Conservation (phyloP, 2,329 filamentous ascomycete species). For the Talaromyces sp. region DNA sequence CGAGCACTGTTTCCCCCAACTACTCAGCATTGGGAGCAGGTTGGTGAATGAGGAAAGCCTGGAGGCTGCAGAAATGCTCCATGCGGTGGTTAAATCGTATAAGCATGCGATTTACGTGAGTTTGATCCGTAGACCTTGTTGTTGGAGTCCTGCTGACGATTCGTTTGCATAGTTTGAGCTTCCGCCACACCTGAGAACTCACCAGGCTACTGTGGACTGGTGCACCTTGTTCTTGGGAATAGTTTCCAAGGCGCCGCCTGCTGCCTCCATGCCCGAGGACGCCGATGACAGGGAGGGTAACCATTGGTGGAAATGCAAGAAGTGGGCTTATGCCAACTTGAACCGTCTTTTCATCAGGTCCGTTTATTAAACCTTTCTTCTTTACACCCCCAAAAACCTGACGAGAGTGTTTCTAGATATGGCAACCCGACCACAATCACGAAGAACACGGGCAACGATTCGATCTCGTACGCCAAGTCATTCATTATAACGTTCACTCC, state of each 20-base stretch:
- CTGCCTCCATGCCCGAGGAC: constrained; percentile 72
- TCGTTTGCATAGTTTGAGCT: constrained; percentile 68
- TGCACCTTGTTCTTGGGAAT: constrained; percentile 91
- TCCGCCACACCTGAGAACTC: constrained; percentile 69
- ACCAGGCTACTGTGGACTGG: constrained; percentile 86
- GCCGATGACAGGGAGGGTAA: constrained; percentile 83
- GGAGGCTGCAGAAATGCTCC: constrained; percentile 94
- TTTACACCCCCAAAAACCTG: not conserved
- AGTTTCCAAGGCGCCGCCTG: constrained; percentile 77
- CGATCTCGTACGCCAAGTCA: constrained; percentile 77
- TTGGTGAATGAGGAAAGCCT: constrained; percentile 86
- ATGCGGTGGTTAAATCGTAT: constrained; percentile 91
- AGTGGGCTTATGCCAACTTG: constrained; percentile 97
- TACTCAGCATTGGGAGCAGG: constrained; percentile 81
- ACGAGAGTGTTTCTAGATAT: constrained; percentile 56
- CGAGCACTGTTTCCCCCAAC: constrained; percentile 80
- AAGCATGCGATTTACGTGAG: constrained; percentile 96
- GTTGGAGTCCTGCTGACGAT: constrained; percentile 24
- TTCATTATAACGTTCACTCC: constrained; percentile 91
- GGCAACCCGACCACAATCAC: constrained; percentile 77
- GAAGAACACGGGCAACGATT: constrained; percentile 70
- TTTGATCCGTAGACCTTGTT: constrained; percentile 17
- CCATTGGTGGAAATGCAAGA: constrained; percentile 99
- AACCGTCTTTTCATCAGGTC: constrained; percentile 92
- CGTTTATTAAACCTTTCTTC: constrained; percentile 23